A percentile compares a stretch with the other conserved stretches of the same genome.
These are phyloP conservation scores for Akanthomyces muscarius DNA, from an alignment of 2,329 filamentous ascomycete genomes.

Conservation along the genomic window DNA sequence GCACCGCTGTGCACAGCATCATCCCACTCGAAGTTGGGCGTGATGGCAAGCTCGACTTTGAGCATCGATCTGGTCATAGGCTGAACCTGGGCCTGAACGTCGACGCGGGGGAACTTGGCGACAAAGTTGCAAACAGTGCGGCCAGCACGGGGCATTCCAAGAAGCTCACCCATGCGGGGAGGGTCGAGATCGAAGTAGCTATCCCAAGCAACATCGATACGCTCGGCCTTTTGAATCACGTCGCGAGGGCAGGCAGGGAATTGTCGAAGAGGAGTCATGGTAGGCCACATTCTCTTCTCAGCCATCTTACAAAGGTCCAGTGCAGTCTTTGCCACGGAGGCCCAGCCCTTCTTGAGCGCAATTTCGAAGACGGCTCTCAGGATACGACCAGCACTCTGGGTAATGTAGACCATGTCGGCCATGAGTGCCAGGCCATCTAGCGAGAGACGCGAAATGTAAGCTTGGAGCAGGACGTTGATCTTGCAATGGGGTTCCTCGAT, in stretches of 20 bases:
- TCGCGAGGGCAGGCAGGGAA: slow-evolving; percentile 80
- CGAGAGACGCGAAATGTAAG: slow-evolving; percentile 91
- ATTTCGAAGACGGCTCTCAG: slow-evolving; percentile 95
- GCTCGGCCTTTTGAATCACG: slow-evolving; percentile 86
- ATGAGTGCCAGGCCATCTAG: slow-evolving; percentile 92
- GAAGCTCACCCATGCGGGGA: slow-evolving; percentile 89
- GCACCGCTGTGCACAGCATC: slow-evolving; percentile 80
- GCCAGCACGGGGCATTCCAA: slow-evolving; percentile 86
- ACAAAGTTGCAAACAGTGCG: slow-evolving; percentile 81
- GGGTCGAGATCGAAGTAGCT: slow-evolving; percentile 96
- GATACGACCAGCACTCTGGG: slow-evolving; percentile 94
- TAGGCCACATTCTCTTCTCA: slow-evolving; percentile 99
- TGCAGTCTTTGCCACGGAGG: slow-evolving; percentile 85
- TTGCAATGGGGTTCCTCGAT: slow-evolving; percentile 96
- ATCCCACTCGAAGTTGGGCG: slow-evolving; percentile 95
- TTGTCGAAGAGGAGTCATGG: slow-evolving; percentile 92
- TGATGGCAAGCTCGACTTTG: slow-evolving; percentile 82
- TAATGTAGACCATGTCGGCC: slow-evolving; percentile 98
- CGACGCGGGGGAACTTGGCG: slow-evolving; percentile 86
- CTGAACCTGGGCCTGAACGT: slow-evolving; percentile 89
- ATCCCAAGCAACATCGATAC: slow-evolving; percentile 89
- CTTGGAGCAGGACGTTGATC: slow-evolving; percentile 95
- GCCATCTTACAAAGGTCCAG: slow-evolving; percentile 98
- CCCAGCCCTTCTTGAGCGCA: slow-evolving; percentile 94
- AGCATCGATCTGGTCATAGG: slow-evolving; percentile 93